These are phyloP conservation scores for Bretziella fagacearum DNA, from an alignment of 2,329 filamentous ascomycete species.

Conservation along the genomic window DNA sequence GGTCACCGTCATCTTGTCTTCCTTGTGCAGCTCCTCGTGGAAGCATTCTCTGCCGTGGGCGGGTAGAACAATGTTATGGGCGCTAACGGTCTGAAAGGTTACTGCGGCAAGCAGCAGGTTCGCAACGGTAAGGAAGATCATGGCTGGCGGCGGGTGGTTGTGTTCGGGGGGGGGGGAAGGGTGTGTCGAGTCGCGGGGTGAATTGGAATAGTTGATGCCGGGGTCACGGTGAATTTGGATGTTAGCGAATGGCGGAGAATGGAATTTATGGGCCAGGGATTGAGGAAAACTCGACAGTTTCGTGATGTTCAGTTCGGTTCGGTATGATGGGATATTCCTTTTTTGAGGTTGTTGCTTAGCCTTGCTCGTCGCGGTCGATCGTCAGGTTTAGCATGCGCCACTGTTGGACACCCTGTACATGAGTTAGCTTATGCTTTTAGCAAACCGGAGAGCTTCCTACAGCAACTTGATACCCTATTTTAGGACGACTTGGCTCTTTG, in stretches of 20 bases:
- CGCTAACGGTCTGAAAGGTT: slow-evolving; percentile 42
- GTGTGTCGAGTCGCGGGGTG: no score
- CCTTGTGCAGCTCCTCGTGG: slow-evolving; percentile 78
- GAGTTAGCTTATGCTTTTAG: slow-evolving; percentile 1
- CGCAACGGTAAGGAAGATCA: slow-evolving; percentile 30
- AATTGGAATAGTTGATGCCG: no score
- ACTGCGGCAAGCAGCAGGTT: slow-evolving; percentile 27
- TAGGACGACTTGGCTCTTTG: not conserved
- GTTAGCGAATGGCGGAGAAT: not conserved
- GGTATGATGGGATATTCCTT: no score
- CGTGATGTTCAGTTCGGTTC: not conserved
- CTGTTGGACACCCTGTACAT: slow-evolving; percentile 7
- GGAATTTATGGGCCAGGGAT: not conserved
- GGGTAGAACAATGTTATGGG: slow-evolving; percentile 91
- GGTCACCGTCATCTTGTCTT: slow-evolving; percentile 96
- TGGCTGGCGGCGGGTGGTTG: slow-evolving; percentile 17
- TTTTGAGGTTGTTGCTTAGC: slow-evolving; percentile 1
- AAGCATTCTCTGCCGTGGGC: slow-evolving; percentile 95
- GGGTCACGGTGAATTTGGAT: not conserved
- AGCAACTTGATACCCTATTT: not conserved
- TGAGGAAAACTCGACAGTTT: not conserved
- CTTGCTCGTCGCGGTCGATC: slow-evolving; percentile 5
- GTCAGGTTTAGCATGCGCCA: slow-evolving; percentile 4
- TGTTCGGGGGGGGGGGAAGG: no score
- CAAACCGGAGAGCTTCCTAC: not conserved